These are phyloP conservation scores for Diaporthe sp. DNA, from an alignment of 2,329 filamentous ascomycete species.

Conservation along the genomic window DNA sequence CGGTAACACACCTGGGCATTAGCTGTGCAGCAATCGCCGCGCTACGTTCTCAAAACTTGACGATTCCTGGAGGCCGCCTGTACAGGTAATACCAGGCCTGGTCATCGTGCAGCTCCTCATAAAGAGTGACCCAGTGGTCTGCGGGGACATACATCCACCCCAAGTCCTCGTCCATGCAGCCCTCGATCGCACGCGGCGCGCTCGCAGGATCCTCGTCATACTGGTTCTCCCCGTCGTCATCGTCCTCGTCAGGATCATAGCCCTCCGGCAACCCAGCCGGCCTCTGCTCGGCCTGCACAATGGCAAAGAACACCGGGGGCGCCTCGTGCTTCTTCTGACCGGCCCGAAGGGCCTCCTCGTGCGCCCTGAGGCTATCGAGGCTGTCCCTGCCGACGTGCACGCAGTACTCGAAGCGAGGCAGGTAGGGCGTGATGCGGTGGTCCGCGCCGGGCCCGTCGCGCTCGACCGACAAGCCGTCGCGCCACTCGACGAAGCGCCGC, in stretches of 20 bases:
- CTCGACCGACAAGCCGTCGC: conserved; percentile 57
- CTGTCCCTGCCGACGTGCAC: conserved; percentile 37
- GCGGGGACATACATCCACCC: conserved; percentile 35
- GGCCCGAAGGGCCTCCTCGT: not conserved
- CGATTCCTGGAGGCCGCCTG: not conserved
- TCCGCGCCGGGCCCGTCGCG: conserved; percentile 40
- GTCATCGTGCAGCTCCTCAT: conserved; percentile 12
- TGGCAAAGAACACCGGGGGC: not conserved
- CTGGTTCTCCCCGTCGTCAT: not conserved
- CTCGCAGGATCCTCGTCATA: conserved; percentile 26
- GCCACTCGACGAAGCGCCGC: conserved; percentile 69
- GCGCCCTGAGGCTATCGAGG: conserved; percentile 23
- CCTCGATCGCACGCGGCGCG: conserved; percentile 26
- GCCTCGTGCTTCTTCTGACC: not conserved
- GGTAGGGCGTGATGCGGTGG: not conserved
- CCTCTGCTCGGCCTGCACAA: not conserved
- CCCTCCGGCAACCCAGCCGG: conserved; percentile 22
- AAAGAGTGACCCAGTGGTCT: conserved; percentile 1
- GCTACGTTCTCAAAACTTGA: not conserved
- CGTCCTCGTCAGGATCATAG: conserved; percentile 30
- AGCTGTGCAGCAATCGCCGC: not conserved
- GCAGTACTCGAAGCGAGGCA: conserved; percentile 37
- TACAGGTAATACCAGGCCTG: conserved; percentile 3
- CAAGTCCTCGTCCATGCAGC: conserved; percentile 30
- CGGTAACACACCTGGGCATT: no score